Percentiles rank a stretch among this genome's conserved stretches.
phyloP scores from a whole-genome alignment of 139 green algal genomes.

The Trebouxia sp. region DNA sequence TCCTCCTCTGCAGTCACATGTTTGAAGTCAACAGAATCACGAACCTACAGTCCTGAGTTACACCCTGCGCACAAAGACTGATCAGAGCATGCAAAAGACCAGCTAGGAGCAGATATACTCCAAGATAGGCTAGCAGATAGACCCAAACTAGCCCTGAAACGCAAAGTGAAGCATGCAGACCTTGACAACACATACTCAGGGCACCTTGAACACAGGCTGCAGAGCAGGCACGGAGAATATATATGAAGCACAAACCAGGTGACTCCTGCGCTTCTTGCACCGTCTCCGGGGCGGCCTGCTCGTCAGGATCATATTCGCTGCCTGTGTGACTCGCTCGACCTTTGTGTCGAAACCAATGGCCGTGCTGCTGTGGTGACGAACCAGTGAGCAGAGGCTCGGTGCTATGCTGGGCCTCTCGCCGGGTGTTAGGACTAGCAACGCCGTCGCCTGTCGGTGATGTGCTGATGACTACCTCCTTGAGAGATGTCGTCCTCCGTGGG shows the following conservation, averaged over 20 bases:
- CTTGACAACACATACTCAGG: too few species aligned
- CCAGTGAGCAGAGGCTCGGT: neutral
- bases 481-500: neutral
- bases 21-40: too few species aligned
- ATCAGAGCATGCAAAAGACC: neutral
- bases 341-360: neutral
- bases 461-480: neutral
- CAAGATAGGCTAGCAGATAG: too few species aligned
- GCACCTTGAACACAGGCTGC: too few species aligned
- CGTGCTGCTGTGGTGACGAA: neutral
- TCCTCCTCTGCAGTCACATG: neutral
- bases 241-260: too few species aligned
- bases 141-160: too few species aligned
- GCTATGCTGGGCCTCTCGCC: neutral
- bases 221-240: too few species aligned
- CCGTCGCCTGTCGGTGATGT: neutral
- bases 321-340: neutral
- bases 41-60: too few species aligned
- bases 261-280: neutral
- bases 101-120: too few species aligned
- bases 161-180: too few species aligned
- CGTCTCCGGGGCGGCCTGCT: neutral
- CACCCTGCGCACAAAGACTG: too few species aligned
- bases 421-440: neutral
- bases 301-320: constrained; percentile 14